Base-by-base conservation (phyloP, 805 yeast genomes). In the Teunomyces cretensis region DNA sequence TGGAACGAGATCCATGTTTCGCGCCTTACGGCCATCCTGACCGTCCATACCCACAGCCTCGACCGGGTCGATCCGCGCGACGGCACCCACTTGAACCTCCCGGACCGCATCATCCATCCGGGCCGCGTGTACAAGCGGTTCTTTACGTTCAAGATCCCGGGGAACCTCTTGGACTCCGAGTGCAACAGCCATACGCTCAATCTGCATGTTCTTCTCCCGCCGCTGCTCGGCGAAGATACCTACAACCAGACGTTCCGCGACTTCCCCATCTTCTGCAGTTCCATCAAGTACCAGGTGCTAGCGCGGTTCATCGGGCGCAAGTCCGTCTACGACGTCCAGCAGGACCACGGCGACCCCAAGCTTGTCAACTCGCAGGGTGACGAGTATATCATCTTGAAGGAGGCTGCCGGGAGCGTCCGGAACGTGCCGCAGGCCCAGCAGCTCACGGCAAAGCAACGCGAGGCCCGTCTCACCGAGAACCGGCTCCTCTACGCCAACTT, bases 131-230 rank as follows among this genome's bases (percentile, higher is more conserved):
- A 67, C 52, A 72, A 72, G 52, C 55, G 75, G 12, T 68, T 65
- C 45, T 72, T 72, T 54, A 70, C 73, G 1, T 72, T 72, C 55
- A 67, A 64, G 45, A 61, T 71, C 41, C 76, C 76, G 1, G 55
- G 55, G 9, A 54, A 54, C n/a, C 50, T 71, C 22, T 55, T 72
- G 44, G 76, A 72, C 48, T 55, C 67, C 2, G 67, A 67, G 51
- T 70, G 75, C 47, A 56, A 56, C 24, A 64, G 57, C 36, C 69
- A 68, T 43, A 55, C 55, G 41, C 50, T 65, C 32, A 44, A 56
- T 2, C 52, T 52, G 27, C 76, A 71, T 49, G 59, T 65, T 7
- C 56, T 58, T 28, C 48, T 70, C 30, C 74, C 73, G 0, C 75
- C 76, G 1, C 51, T 71, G 17, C 5, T 46, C 62, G 49, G 75